phyloP scores from a whole-genome alignment of 208 protist species.

The Leishmania martiniquensis region DNA sequence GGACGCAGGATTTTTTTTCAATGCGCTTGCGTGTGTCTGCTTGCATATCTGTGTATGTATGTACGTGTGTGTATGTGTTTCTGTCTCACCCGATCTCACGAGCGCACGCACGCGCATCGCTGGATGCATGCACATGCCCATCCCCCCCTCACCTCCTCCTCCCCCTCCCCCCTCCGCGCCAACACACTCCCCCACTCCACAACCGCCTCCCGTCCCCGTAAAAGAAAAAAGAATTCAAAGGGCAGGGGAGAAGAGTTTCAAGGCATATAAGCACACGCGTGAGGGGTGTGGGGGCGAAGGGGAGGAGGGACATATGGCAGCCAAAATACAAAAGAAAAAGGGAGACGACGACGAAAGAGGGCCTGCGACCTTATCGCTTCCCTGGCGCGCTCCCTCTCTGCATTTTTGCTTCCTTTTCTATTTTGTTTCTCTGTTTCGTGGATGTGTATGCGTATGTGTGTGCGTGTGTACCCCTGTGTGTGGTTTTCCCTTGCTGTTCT shows the following conservation, averaged over 20 bases:
- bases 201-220: not conserved
- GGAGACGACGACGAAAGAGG: not conserved
- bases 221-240: not conserved
- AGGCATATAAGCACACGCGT: not conserved
- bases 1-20: no score
- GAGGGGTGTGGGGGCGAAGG: no score
- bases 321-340: not conserved
- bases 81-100: not conserved
- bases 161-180: not conserved
- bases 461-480: not conserved
- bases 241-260: not conserved
- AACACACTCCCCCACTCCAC: not conserved
- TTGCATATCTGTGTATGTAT: not conserved
- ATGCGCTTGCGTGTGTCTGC: not conserved
- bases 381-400: slow-evolving; percentile 10
- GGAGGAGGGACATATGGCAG: not conserved
- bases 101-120: not conserved
- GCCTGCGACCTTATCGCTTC: no score
- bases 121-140: not conserved
- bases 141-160: not conserved
- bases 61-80: not conserved
- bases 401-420: slow-evolving; percentile 9
- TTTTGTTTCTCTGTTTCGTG: not conserved
- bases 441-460: not conserved
- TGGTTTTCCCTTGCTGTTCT: not conserved